phyloP scores from a whole-genome alignment of 441 rosid genomes.

The Eutrema salsugineum region DNA sequence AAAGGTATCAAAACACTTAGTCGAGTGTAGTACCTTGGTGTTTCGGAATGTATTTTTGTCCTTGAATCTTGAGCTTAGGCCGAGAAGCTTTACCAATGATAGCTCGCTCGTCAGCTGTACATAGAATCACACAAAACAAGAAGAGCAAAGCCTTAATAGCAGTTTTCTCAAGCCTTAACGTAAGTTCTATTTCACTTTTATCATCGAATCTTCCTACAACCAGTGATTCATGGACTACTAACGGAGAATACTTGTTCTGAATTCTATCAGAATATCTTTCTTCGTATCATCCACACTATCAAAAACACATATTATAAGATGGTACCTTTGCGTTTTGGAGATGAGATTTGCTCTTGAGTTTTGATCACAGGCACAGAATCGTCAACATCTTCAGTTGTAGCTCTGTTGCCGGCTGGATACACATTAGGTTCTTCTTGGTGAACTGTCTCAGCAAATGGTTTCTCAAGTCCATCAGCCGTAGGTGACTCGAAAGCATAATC shows the following conservation, averaged over 20 bases:
- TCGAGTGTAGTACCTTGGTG: conserved; percentile 10
- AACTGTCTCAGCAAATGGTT: conserved; percentile 7
- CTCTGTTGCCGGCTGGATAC: not conserved
- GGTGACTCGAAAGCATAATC: conserved; percentile 29
- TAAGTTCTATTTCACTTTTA: not conserved
- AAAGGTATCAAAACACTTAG: not conserved
- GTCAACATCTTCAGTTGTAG: not conserved
- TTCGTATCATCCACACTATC: not conserved
- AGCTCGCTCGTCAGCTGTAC: conserved; percentile 20
- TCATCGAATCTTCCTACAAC: not conserved
- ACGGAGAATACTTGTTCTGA: not conserved
- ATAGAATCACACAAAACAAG: conserved; percentile 9
- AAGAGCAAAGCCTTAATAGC: no score
- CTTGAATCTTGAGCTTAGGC: conserved; percentile 10
- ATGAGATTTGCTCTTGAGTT: conserved; percentile 8
- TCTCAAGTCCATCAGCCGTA: conserved; percentile 16
- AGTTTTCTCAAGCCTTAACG: no score
- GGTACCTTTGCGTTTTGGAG: conserved; percentile 32
- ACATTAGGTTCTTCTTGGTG: not conserved
- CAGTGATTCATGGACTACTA: not conserved
- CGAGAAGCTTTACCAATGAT: not conserved
- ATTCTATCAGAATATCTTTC: not conserved
- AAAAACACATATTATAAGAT: not conserved
- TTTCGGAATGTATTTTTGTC: not conserved
- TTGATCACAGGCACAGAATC: not conserved